A percentile compares a stretch with the other conserved stretches of the same genome.
These are phyloP conservation scores for Phyllosticta paracitricarpa DNA, from an alignment of 2,329 filamentous ascomycete species.

Conservation along the genomic window DNA sequence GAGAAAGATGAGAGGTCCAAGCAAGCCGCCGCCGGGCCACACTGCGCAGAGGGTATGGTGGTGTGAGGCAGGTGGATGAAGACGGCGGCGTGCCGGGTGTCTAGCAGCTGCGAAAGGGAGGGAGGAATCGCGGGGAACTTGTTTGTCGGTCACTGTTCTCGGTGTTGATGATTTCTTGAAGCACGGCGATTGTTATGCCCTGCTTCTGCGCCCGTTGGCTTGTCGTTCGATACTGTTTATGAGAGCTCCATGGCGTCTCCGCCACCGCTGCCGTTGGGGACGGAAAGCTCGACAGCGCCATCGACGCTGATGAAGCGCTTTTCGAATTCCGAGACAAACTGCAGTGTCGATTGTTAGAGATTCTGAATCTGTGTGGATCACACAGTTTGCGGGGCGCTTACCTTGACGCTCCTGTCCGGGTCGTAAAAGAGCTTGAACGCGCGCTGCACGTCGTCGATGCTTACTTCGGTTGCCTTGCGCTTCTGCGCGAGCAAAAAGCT, in stretches of 20 bases:
- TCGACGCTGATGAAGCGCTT: slow-evolving; percentile 85
- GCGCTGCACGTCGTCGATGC: slow-evolving; percentile 79
- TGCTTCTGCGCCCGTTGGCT: no score
- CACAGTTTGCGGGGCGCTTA: slow-evolving; percentile 13
- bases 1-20: neutral
- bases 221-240: slow-evolving; percentile 21
- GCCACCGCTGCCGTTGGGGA: slow-evolving; percentile 36
- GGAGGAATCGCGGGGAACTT: no score
- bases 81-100: no score
- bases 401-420: slow-evolving; percentile 69
- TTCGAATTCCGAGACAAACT: slow-evolving; percentile 80
- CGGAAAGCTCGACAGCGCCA: slow-evolving; percentile 62
- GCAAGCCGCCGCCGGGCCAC: neutral
- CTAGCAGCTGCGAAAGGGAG: no score
- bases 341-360: slow-evolving; percentile 14
- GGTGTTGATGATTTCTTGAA: no score
- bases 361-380: neutral
- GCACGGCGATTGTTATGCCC: no score
- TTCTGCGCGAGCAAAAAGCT: slow-evolving; percentile 81
- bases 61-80: no score
- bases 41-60: no score
- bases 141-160: no score
- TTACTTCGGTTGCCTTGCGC: slow-evolving; percentile 73
- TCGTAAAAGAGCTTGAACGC: slow-evolving; percentile 95
- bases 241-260: slow-evolving; percentile 60